A percentile compares a stretch with the other conserved stretches of the same genome.
These are phyloP conservation scores for Phytophthora agathidicida DNA, from an alignment of 352 stramenopile genomes.

Conservation along the genomic window DNA sequence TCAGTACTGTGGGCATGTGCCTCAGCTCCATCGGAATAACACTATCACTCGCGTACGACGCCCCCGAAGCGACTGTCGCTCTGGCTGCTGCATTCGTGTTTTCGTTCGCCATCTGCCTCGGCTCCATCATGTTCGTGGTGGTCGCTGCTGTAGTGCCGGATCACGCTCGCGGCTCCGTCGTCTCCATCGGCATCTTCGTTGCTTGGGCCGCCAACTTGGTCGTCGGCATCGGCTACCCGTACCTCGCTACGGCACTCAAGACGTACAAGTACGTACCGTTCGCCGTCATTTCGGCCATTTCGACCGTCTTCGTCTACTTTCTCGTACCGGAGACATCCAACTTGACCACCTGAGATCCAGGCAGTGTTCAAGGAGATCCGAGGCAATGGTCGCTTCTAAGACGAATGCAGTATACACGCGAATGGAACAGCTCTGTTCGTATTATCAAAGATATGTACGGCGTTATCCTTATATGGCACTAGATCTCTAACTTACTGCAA, in stretches of 20 bases:
- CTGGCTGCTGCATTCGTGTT: constrained; percentile 30
- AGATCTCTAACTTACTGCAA: no score
- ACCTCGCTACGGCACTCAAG: constrained; percentile 29
- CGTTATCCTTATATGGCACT: no score
- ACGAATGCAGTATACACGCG: background rate
- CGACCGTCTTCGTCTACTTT: constrained; percentile 36
- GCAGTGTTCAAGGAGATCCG: constrained; percentile 39
- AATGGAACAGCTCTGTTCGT: no score
- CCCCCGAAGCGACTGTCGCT: constrained; percentile 26
- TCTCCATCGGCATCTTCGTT: constrained; percentile 35
- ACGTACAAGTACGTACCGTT: constrained; percentile 45
- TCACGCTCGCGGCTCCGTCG: constrained; percentile 37
- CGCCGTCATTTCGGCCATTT: constrained; percentile 16
- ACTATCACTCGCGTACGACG: constrained; percentile 27
- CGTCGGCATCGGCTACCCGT: constrained; percentile 51
- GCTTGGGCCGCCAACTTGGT: constrained; percentile 46
- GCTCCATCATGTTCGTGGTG: constrained; percentile 44
- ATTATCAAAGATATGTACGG: no score
- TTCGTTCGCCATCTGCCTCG: constrained; percentile 32
- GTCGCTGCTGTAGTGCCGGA: constrained; percentile 46
- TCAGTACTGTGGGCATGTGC: constrained; percentile 35
- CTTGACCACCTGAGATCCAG: constrained; percentile 47
- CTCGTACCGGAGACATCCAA: constrained; percentile 45
- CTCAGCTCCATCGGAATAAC: constrained; percentile 41
- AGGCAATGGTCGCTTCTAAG: constrained; percentile 31